Percentiles rank a stretch among this genome's conserved stretches.
These are phyloP conservation scores for Penicillium glabrum DNA, from an alignment of 2,329 filamentous ascomycete species.

Conservation along the genomic window DNA sequence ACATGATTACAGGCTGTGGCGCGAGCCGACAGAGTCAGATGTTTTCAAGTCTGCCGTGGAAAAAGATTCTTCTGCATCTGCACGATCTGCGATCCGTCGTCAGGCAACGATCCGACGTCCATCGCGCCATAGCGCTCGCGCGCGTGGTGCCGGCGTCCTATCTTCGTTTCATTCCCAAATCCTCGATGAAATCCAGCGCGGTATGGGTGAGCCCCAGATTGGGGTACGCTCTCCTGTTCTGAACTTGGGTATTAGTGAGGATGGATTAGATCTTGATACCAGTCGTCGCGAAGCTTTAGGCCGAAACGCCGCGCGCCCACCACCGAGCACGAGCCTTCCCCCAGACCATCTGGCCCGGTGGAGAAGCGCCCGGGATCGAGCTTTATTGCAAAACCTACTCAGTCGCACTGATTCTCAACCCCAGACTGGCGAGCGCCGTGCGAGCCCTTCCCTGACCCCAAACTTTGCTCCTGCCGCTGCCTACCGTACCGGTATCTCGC, in stretches of 20 bases:
- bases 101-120: constrained; percentile 40
- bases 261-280: constrained; percentile 31
- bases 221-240: constrained; percentile 28
- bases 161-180: constrained; percentile 30
- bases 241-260: constrained; percentile 27
- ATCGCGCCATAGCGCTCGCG: constrained; percentile 27
- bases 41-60: constrained; percentile 40
- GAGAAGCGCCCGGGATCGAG: constrained; percentile 29
- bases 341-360: constrained; percentile 5
- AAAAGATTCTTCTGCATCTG: constrained; percentile 55
- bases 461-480: constrained; percentile 46
- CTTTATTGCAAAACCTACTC: constrained; percentile 29
- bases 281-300: constrained; percentile 31
- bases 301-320: constrained; percentile 5
- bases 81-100: constrained; percentile 60
- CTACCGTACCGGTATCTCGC: constrained; percentile 27
- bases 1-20: constrained; percentile 51
- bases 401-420: constrained; percentile 19
- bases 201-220: constrained; percentile 20
- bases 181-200: constrained; percentile 34
- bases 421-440: neutral
- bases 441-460: constrained; percentile 36
- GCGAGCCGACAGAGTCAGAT: constrained; percentile 51
- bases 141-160: constrained; percentile 29
- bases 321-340: neutral